These are phyloP conservation scores for Penstemon newberryi DNA, from an alignment of 257 asterid genomes.

Conservation along the genomic window DNA sequence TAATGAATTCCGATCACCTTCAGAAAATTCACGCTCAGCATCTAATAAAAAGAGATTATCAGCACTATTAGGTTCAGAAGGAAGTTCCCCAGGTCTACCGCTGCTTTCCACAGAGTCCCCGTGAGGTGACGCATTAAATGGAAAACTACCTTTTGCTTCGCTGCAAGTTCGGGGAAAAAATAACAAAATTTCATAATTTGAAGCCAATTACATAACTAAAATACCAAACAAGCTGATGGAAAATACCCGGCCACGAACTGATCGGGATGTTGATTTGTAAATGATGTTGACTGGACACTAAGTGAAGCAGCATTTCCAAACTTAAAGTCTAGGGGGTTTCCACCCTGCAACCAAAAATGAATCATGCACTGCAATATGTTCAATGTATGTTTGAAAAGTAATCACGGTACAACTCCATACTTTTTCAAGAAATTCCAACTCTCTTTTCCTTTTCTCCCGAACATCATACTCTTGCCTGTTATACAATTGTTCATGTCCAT, in stretches of 20 bases:
- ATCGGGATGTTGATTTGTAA: conserved; percentile 65
- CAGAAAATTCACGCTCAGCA: conserved; percentile 62
- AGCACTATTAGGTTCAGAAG: conserved; percentile 78
- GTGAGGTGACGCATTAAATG: conserved; percentile 72
- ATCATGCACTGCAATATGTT: conserved; percentile 28
- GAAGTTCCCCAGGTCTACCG: conserved; percentile 69
- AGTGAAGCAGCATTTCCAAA: conserved; percentile 56
- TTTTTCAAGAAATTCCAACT: conserved; percentile 81
- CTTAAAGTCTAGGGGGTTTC: conserved; percentile 78
- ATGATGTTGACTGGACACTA: conserved; percentile 80
- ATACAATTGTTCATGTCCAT: conserved; percentile 23
- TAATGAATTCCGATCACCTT: conserved; percentile 50
- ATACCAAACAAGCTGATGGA: conserved; percentile 20
- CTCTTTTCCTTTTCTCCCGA: conserved; percentile 71
- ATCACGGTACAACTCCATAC: conserved; percentile 48
- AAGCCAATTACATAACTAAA: conserved; percentile 15
- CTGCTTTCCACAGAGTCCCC: conserved; percentile 94
- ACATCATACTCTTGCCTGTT: conserved; percentile 82
- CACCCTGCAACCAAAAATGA: conserved; percentile 61
- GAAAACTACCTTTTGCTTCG: conserved; percentile 86
- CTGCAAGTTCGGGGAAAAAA: conserved; percentile 40
- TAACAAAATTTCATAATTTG: not conserved
- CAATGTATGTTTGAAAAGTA: conserved; percentile 27
- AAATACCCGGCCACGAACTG: conserved; percentile 62
- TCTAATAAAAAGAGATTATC: conserved; percentile 86